Conservation (phyloP, 352 stramenopile species). For the Phytopythium oedochilum region DNA sequence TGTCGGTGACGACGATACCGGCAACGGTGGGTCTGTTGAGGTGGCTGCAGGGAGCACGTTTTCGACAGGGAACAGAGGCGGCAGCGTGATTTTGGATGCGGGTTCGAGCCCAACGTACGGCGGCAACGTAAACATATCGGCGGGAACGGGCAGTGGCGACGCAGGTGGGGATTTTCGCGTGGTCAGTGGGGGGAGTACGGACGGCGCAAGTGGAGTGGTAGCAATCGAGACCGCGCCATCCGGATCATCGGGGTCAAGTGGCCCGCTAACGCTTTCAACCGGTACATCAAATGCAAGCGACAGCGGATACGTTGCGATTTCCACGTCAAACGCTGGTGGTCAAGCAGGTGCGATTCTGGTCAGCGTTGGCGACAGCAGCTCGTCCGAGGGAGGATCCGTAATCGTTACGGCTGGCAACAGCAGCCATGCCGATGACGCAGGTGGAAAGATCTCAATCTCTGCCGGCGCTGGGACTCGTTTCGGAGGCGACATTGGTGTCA, state of each 20-base stretch:
- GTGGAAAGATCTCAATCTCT: background rate
- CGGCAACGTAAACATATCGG: conserved; percentile 6
- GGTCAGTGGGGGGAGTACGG: background rate
- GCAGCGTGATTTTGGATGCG: conserved; percentile 1
- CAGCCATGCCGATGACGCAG: background rate
- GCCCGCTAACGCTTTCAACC: conserved; percentile 6
- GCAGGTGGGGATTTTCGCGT: conserved; percentile 1
- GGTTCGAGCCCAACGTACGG: conserved; percentile 5
- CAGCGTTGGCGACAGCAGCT: background rate
- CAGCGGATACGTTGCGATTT: conserved; percentile 5
- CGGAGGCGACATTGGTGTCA: background rate
- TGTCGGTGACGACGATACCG: conserved; percentile 9
- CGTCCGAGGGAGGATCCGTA: background rate
- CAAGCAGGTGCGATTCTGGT: background rate
- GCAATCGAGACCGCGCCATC: background rate
- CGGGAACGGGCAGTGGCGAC: background rate
- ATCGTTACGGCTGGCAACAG: background rate
- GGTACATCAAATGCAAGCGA: conserved; percentile 2
- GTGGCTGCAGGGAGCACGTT: conserved; percentile 9
- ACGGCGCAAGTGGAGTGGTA: conserved; percentile 1
- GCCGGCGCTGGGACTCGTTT: background rate
- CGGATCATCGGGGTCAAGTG: conserved; percentile 3
- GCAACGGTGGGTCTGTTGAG: conserved; percentile 8
- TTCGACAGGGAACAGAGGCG: conserved; percentile 5
- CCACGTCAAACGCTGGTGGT: conserved; percentile 2